Conservation (phyloP, 768 basidiomycete species). For the Lentinula lateritia region DNA sequence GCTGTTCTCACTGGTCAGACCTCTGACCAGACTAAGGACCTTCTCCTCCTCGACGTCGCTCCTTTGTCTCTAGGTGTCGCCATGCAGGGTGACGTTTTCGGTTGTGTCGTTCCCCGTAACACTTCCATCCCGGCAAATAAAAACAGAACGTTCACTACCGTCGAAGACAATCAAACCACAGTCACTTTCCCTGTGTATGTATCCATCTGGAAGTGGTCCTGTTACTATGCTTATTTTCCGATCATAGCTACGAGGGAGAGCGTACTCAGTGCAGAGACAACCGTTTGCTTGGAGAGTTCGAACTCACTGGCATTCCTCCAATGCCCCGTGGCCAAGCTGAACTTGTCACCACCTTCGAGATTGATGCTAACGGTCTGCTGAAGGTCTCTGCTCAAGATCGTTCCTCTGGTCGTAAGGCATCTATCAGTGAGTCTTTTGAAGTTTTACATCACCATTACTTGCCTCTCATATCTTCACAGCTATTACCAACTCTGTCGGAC, state of each 20-base stretch:
- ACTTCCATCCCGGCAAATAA: slow-evolving; percentile 99
- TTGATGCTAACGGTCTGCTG: slow-evolving; percentile 98
- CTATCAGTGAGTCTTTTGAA: slow-evolving; percentile 63
- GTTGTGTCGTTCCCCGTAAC: slow-evolving; percentile 98
- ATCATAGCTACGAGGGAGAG: slow-evolving; percentile 88
- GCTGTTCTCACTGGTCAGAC: slow-evolving; percentile 98
- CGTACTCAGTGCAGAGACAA: slow-evolving; percentile 99
- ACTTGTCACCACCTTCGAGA: slow-evolving; percentile 98
- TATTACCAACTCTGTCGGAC: slow-evolving; percentile 99
- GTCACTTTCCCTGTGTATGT: slow-evolving; percentile 98
- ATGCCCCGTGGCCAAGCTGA: slow-evolving; percentile 99
- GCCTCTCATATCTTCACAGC: slow-evolving; percentile 33
- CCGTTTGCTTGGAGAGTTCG: slow-evolving; percentile 98
- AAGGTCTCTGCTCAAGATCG: slow-evolving; percentile 99
- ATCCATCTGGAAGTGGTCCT: neutral
- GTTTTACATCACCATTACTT: slow-evolving; percentile 4
- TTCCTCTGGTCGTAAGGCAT: slow-evolving; percentile 98
- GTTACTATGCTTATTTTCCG: slow-evolving; percentile 3
- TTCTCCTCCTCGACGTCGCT: slow-evolving; percentile 96
- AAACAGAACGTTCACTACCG: slow-evolving; percentile 97
- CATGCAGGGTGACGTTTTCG: slow-evolving; percentile 99
- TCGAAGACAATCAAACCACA: slow-evolving; percentile 99
- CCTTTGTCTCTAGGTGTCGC: slow-evolving; percentile 99
- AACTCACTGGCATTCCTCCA: slow-evolving; percentile 97
- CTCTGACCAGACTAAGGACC: slow-evolving; percentile 97